Evolutionary conservation across 2,329 filamentous ascomycete species (phyloP).

Genomic region (Paraphaeosphaeria minitans): DNA sequence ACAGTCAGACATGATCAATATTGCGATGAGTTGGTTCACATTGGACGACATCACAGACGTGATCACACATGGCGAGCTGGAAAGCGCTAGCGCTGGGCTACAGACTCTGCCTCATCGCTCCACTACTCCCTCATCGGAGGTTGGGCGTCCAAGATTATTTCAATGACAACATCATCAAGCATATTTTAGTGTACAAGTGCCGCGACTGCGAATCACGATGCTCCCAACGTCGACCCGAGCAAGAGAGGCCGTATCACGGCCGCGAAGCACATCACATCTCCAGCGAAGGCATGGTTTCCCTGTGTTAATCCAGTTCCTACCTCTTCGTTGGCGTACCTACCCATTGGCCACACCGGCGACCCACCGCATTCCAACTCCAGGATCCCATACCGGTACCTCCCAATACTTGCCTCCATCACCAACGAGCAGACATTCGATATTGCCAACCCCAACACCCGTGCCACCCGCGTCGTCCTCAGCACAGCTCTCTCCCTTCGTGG

Average conservation of each 20-base stretch:
- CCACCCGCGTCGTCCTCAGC: background rate
- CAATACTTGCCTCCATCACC: too few relatives aligned
- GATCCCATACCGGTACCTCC: background rate
- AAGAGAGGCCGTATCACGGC: conserved; percentile 1
- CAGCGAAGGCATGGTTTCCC: background rate
- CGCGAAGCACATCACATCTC: background rate
- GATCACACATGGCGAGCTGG: background rate
- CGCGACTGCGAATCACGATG: background rate
- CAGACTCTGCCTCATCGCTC: background rate
- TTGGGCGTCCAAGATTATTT: background rate
- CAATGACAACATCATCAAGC: background rate
- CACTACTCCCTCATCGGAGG: background rate
- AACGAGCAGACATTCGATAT: background rate
- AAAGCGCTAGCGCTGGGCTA: background rate
- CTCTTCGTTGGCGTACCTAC: background rate
- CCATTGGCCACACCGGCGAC: conserved; percentile 1
- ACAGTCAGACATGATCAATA: background rate
- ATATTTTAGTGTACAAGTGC: background rate
- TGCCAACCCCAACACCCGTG: background rate
- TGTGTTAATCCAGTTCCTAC: background rate
- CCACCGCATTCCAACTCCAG: background rate
- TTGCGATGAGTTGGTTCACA: background rate
- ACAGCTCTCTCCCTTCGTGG: background rate
- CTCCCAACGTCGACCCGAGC: background rate
- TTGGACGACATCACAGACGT: background rate